phyloP scores from a whole-genome alignment of 2,329 filamentous ascomycete species.

The Ascomycota sp. region DNA sequence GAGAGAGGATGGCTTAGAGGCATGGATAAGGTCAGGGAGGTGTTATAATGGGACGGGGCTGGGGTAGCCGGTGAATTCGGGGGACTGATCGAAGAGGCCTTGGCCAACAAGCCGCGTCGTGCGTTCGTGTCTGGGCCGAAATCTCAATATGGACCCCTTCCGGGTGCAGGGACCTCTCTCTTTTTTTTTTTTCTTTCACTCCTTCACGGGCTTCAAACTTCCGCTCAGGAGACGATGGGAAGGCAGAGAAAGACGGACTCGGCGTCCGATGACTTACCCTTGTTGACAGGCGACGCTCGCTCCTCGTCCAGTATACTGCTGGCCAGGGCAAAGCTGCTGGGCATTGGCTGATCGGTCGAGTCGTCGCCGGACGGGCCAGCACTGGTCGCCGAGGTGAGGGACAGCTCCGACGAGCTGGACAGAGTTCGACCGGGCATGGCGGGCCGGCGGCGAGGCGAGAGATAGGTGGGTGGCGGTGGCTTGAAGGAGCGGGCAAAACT shows the following conservation, averaged over 20 bases:
- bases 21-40: no score
- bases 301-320: slow-evolving; percentile 1
- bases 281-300: not conserved
- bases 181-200: not conserved
- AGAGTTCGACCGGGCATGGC: slow-evolving; percentile 19
- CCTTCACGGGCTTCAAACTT: no score
- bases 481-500: slow-evolving; percentile 26
- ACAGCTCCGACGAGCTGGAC: slow-evolving; percentile 25
- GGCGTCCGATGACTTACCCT: slow-evolving; percentile 2
- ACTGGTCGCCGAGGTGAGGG: slow-evolving; percentile 11
- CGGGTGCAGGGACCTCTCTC: not conserved
- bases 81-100: no score
- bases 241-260: not conserved
- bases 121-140: not conserved
- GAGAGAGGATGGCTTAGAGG: no score
- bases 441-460: slow-evolving; percentile 21
- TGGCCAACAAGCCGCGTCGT: no score
- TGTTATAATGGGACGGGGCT: no score
- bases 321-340: slow-evolving; percentile 8
- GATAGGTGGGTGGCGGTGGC: slow-evolving; percentile 19
- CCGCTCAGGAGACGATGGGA: not conserved
- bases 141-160: not conserved
- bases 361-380: slow-evolving; percentile 11
- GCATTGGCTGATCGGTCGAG: slow-evolving; percentile 8
- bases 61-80: no score